These are phyloP conservation scores for Stereocaulon alpinum DNA, from an alignment of 495 filamentous ascomycete species.

Conservation along the genomic window DNA sequence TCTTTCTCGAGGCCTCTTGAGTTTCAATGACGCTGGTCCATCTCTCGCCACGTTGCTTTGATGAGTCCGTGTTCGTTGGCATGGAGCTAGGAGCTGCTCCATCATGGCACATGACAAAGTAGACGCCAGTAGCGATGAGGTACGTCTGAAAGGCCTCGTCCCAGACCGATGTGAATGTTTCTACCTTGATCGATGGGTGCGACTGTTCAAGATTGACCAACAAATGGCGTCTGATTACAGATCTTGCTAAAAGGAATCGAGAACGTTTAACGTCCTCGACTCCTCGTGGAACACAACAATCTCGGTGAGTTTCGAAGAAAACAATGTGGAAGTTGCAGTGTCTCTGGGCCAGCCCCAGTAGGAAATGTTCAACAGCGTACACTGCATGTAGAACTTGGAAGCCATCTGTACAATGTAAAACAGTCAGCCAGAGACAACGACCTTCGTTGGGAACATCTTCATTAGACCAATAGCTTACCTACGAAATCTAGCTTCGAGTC, in stretches of 20 bases:
- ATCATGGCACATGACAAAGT: constrained; percentile 64
- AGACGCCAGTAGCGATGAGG: constrained; percentile 39
- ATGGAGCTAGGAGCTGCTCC: constrained; percentile 28
- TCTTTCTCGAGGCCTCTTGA: constrained; percentile 21
- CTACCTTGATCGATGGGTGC: constrained; percentile 30
- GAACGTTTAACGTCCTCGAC: constrained; percentile 11
- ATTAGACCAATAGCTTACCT: constrained; percentile 23
- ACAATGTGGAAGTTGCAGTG: constrained; percentile 60
- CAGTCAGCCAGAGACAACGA: neutral
- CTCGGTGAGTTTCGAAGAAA: constrained; percentile 49
- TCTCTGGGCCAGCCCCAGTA: constrained; percentile 45
- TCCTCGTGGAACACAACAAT: constrained; percentile 37
- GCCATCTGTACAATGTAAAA: constrained; percentile 32
- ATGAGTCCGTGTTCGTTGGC: neutral
- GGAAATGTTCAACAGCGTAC: constrained; percentile 54
- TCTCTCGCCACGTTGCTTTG: neutral
- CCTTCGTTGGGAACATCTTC: neutral
- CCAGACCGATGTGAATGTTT: constrained; percentile 36
- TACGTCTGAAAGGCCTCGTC: constrained; percentile 43
- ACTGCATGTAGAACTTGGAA: constrained; percentile 64
- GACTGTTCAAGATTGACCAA: constrained; percentile 22
- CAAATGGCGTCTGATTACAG: constrained; percentile 55
- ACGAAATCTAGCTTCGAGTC: constrained; percentile 51
- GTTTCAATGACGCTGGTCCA: neutral
- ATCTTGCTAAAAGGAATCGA: constrained; percentile 52